Conservation (phyloP, 1,139 yeast genomes). For the Nakaseomyces uthaithaninus region DNA sequence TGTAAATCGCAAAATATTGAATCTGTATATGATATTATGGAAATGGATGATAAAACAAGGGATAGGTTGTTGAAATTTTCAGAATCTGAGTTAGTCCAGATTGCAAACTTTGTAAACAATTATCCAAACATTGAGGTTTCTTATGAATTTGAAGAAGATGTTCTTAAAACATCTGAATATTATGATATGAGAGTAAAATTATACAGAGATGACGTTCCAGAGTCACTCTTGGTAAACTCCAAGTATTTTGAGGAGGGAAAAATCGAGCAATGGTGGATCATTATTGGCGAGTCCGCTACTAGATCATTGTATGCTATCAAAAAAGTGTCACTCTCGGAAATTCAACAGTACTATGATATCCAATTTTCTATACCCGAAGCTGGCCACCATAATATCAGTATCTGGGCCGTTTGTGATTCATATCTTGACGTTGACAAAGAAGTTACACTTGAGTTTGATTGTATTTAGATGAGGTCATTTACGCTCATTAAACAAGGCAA, state of each 20-base stretch:
- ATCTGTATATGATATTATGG: conserved; percentile 77
- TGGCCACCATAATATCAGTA: conserved; percentile 53
- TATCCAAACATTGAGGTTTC: conserved; percentile 80
- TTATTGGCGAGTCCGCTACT: conserved; percentile 58
- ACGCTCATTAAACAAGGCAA: no score
- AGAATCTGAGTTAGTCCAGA: conserved; percentile 42
- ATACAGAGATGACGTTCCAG: conserved; percentile 69
- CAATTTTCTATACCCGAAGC: conserved; percentile 50
- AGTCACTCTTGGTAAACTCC: conserved; percentile 52
- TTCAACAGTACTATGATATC: conserved; percentile 45
- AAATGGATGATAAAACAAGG: conserved; percentile 73
- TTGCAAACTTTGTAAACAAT: conserved; percentile 82
- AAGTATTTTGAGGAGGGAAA: conserved; percentile 50
- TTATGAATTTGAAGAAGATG: conserved; percentile 36
- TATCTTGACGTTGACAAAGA: conserved; percentile 89
- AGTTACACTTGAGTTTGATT: conserved; percentile 44
- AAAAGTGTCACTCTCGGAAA: conserved; percentile 49
- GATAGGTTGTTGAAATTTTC: conserved; percentile 52
- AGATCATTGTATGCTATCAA: conserved; percentile 68
- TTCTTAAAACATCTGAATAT: conserved; percentile 40
- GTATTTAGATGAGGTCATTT: no score
- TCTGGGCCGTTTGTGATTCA: conserved; percentile 89
- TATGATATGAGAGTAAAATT: conserved; percentile 43
- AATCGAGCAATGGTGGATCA: conserved; percentile 81
- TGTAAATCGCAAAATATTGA: conserved; percentile 52